Base-by-base conservation (phyloP, 2,329 filamentous ascomycete genomes). In the Fusarium pseudograminearum region DNA sequence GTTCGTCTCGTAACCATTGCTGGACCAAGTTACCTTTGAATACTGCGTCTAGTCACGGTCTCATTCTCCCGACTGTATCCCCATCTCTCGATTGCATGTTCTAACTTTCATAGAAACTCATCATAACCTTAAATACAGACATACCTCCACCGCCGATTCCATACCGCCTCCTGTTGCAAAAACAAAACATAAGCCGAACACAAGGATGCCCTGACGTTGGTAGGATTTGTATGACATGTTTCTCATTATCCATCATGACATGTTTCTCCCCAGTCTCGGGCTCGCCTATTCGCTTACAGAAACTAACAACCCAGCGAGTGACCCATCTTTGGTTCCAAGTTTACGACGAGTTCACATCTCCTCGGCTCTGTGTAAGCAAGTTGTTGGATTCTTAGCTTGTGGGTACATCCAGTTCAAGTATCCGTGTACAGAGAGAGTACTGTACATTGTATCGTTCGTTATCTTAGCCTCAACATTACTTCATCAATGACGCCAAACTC, bases 401-500 rank as follows among this genome's bases (percentile, higher is more conserved):
- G 34, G n/a, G 28, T 36, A 28, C 55, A 57, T 34, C 7, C 30
- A 30, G 6, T 8, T 22, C 36, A 20, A 16, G 46, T 34, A 30
- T 62, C 41, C 9, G 15, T 33, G 10, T 36, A 28, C 26, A 28
- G 26, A 28, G 26, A 28, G 26, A 28, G 26, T 28, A 18, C 28
- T 62, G 12, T 30, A 16, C 41, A 26, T 28, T n/a, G 26, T 30
- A 30, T 45, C 26, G 18, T 11, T 44, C 24, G 41, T 14, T 20
- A 22, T 60, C 40, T 42, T 20, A 55, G 28, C 38, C 31, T 28
- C 38, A 26, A 22, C 45, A 50, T 33, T n/a, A 41, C 22, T 42
- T 56, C 47, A 38, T 62, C 51, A 36, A 65, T 62, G 65, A 69
- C 65, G 56, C 65, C 57, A 55, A 41, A 61, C 61, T 41, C 58